Base-by-base conservation (phyloP, 441 rosid genomes). In the Hura crepitans region DNA sequence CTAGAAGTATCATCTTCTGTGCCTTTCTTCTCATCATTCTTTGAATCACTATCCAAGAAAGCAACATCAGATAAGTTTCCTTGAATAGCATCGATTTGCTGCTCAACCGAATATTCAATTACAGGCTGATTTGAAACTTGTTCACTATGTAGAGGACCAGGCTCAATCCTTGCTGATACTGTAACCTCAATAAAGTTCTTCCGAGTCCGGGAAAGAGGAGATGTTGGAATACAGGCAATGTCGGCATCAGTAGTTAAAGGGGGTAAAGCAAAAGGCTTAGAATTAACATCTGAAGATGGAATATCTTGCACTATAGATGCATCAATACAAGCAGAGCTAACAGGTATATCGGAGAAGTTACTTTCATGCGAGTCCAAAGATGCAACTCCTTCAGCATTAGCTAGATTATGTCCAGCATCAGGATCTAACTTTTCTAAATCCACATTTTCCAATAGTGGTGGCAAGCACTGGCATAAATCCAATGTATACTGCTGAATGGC, bases 401-500 rank as follows among this genome's bases (percentile, higher is more conserved):
- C 66, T 55, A 66, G 79, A 69, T 79, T 87, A 51, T 47, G 74
- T 28, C 83, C 75, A 54, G 78, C 75, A 71, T 69, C 75, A 35
- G 80, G 80, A 71, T 79, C 87, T 58, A 80, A 81, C 78, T 78
- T 84, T 72, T 86, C 93, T 76, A 81, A 65, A 65, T 80, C 82
- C 25, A 68, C 71, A 80, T 71, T 84, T 68, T 85, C 92, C 63
- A 75, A 15, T 31, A 83, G 77, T 7, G 87, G 92, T 28, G 95
- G 97, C 71, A 85, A 79, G 83, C 97, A 92, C 72, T 80, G 87
- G 83, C 70, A 77, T 59, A 85, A 81, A 67, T 90, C 97, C 82
- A 93, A 81, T 54, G 88, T 81, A 82, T 92, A 92, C 79, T 89
- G 92, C 80, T 88, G 96, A 75, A 92, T 89, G 61, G 95, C 95